Conservation (phyloP, 768 basidiomycete species). For the Pisolithus albus region DNA sequence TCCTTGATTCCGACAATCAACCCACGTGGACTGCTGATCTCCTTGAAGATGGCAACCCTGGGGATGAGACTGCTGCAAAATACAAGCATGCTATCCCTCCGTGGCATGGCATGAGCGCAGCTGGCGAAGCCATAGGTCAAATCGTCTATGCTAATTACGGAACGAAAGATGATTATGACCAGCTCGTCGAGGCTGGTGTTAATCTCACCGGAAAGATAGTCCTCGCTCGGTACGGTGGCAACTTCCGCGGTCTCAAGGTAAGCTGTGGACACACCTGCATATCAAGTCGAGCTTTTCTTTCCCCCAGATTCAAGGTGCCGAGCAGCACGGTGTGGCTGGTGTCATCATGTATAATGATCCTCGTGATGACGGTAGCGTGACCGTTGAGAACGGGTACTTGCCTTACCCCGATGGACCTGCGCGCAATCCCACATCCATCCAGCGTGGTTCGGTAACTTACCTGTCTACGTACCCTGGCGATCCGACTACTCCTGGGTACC, state of each 20-base stretch:
- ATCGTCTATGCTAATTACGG: conserved; percentile 81
- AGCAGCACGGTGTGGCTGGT: conserved; percentile 75
- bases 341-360: conserved; percentile 82
- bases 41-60: conserved; percentile 59
- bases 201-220: conserved; percentile 75
- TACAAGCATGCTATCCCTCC: conserved; percentile 62
- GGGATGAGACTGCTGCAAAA: conserved; percentile 65
- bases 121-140: conserved; percentile 66
- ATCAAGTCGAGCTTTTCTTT: conserved; percentile 3
- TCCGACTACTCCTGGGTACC: conserved; percentile 83
- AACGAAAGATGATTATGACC: conserved; percentile 59
- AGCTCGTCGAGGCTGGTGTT: conserved; percentile 56
- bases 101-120: conserved; percentile 83
- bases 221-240: conserved; percentile 66
- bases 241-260: conserved; percentile 84
- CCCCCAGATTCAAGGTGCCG: conserved; percentile 68
- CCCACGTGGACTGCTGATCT: conserved; percentile 66
- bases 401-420: conserved; percentile 80
- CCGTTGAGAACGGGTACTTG: conserved; percentile 65
- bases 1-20: conserved; percentile 50
- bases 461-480: conserved; percentile 72
- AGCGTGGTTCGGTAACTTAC: conserved; percentile 79
- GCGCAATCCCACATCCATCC: conserved; percentile 73
- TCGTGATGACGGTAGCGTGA: conserved; percentile 78
- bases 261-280: conserved; percentile 12